Evolutionary conservation across 1,139 yeast genomes (phyloP).

Genomic region (Kodamaea ohmeri): DNA sequence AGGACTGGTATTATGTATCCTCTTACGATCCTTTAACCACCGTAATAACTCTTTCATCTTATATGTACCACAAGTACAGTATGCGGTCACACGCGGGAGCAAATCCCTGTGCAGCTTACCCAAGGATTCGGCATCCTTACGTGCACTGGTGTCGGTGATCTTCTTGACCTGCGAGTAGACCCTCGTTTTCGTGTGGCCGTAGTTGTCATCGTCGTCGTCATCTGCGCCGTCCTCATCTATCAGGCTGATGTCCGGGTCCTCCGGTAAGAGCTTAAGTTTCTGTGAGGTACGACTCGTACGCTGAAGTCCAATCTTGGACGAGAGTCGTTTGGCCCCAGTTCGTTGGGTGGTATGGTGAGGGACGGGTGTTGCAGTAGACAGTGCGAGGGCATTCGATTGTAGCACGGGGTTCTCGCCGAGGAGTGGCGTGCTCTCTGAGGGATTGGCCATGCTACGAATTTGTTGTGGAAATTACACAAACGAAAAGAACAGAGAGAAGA

Average conservation of each 20-base stretch:
- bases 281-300: slow-evolving; percentile 86
- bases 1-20: slow-evolving; percentile 75
- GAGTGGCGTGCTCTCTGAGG: slow-evolving; percentile 9
- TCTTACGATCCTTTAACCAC: slow-evolving; percentile 79
- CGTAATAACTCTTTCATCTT: slow-evolving; percentile 81
- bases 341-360: slow-evolving; percentile 6
- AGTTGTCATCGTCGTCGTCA: slow-evolving; percentile 29
- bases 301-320: slow-evolving; percentile 69
- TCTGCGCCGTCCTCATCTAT: slow-evolving; percentile 26
- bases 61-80: slow-evolving; percentile 92
- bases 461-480: not conserved
- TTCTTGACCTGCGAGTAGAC: slow-evolving; percentile 81
- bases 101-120: slow-evolving; percentile 86
- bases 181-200: slow-evolving; percentile 35
- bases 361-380: slow-evolving; percentile 1
- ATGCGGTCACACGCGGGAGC: slow-evolving; percentile 89
- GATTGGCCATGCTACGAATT: slow-evolving; percentile 5
- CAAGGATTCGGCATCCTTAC: slow-evolving; percentile 89
- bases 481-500: not conserved
- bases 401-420: slow-evolving; percentile 26
- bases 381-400: slow-evolving; percentile 6
- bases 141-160: slow-evolving; percentile 86
- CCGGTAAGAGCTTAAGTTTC: slow-evolving; percentile 82
- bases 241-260: slow-evolving; percentile 54
- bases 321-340: slow-evolving; percentile 29